Evolutionary conservation across 805 yeast genomes (phyloP).

Genomic region (Torulaspora indica): DNA sequence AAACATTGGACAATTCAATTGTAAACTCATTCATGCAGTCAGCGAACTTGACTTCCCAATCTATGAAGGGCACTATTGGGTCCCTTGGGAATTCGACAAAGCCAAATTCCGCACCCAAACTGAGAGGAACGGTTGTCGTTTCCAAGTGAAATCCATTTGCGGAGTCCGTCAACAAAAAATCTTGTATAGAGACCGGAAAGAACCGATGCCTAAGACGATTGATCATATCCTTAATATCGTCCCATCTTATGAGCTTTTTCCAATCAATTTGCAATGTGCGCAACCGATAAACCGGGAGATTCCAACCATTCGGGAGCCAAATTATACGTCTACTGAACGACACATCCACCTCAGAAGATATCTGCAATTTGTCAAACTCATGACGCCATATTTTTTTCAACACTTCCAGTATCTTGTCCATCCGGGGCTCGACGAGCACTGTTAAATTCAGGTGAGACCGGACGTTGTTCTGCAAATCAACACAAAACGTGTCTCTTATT

Average conservation of each 20-base stretch:
- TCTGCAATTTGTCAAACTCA: conserved; percentile 24
- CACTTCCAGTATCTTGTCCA: conserved; percentile 24
- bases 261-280: conserved; percentile 21
- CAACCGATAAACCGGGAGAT: conserved; percentile 18
- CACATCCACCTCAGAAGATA: conserved; percentile 26
- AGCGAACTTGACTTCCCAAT: conserved; percentile 37
- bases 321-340: conserved; percentile 17
- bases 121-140: conserved; percentile 21
- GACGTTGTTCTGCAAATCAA: conserved; percentile 22
- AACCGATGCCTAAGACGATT: conserved; percentile 16
- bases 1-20: conserved; percentile 30
- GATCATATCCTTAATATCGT: conserved; percentile 5
- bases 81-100: conserved; percentile 19
- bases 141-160: conserved; percentile 27
- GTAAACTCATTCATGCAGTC: conserved; percentile 36
- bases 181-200: conserved; percentile 23
- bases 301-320: conserved; percentile 4
- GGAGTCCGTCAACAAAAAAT: conserved; percentile 24
- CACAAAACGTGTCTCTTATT: conserved; percentile 24
- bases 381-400: conserved; percentile 30
- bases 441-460: conserved; percentile 23
- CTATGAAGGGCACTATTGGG: conserved; percentile 33
- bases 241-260: conserved; percentile 22
- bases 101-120: conserved; percentile 14
- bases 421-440: conserved; percentile 26